Evolutionary conservation across 2,329 filamentous ascomycete species (phyloP).

Genomic region (Sporothrix curviconia): DNA sequence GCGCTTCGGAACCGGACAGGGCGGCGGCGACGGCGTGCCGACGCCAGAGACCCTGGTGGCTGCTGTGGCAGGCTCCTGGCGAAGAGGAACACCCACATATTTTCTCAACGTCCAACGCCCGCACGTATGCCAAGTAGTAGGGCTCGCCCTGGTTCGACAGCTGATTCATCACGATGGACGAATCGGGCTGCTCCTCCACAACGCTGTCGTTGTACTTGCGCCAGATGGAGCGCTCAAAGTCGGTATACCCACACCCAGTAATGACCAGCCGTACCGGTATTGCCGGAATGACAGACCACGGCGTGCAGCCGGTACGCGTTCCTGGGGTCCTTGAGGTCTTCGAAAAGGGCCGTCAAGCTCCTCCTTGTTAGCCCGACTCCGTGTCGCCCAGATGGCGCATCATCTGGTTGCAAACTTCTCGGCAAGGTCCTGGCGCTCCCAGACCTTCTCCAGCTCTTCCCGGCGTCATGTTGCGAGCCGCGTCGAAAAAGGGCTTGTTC

Average conservation of each 20-base stretch:
- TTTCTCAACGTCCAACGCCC: constrained; percentile 22
- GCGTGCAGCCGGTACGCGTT: constrained; percentile 80
- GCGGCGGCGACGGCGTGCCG: no score
- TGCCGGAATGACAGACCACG: constrained; percentile 83
- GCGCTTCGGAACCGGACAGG: no score
- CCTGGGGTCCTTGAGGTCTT: constrained; percentile 45
- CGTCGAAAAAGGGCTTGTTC: constrained; percentile 4
- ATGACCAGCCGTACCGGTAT: constrained; percentile 64
- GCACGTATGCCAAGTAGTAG: constrained; percentile 32
- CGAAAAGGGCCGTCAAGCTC: constrained; percentile 50
- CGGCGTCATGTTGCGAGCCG: background rate
- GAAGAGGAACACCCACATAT: constrained; percentile 25
- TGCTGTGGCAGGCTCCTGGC: background rate
- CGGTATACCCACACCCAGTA: constrained; percentile 97
- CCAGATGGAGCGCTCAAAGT: constrained; percentile 77
- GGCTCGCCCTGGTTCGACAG: constrained; percentile 67
- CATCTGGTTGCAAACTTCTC: background rate
- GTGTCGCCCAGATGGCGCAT: constrained; percentile 3
- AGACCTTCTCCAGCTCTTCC: constrained; percentile 2
- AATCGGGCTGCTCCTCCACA: constrained; percentile 63
- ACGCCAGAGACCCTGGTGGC: background rate
- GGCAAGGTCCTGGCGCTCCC: constrained; percentile 2
- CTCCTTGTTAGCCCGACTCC: constrained; percentile 22
- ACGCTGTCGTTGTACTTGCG: constrained; percentile 88
- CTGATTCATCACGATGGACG: constrained; percentile 62